Percentiles rank a stretch among this genome's conserved stretches.
phyloP scores from a whole-genome alignment of 257 asterid genomes.

The Leptodermis oblonga region DNA sequence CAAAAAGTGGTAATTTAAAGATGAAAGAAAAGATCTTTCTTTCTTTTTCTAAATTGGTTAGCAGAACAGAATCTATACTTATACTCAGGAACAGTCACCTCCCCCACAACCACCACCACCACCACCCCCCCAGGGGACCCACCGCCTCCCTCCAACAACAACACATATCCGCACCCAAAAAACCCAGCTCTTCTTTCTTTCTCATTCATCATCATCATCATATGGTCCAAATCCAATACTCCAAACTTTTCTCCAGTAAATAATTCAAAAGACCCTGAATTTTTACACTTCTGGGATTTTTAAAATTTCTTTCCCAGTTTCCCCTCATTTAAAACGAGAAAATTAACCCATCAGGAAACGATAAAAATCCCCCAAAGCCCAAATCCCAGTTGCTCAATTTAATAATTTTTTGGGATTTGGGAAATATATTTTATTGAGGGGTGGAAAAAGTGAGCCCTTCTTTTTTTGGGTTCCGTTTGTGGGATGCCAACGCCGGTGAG shows the following conservation, averaged over 20 bases:
- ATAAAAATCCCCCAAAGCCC: too few species aligned
- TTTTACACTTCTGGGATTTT: conserved; percentile 16
- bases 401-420: not conserved
- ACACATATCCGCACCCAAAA: conserved; percentile 13
- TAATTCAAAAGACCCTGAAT: conserved; percentile 31
- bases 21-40: conserved; percentile 18
- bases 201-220: conserved; percentile 11
- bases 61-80: conserved; percentile 27
- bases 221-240: conserved; percentile 19
- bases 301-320: conserved; percentile 12
- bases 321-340: conserved; percentile 14
- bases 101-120: too few species aligned
- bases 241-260: conserved; percentile 28
- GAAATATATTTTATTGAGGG: not conserved
- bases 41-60: conserved; percentile 1
- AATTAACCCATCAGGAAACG: conserved; percentile 14
- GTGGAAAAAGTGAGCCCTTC: too few species aligned
- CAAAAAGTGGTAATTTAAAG: not conserved
- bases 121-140: too few species aligned
- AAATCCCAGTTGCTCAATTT: conserved; percentile 13
- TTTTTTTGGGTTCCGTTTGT: conserved; percentile 14
- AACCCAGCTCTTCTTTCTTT: too few species aligned
- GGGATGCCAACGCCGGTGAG: conserved; percentile 98
- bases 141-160: not conserved
- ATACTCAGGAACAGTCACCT: too few species aligned